Conservation (phyloP, 257 asterid genomes). For the Lycium barbarum region DNA sequence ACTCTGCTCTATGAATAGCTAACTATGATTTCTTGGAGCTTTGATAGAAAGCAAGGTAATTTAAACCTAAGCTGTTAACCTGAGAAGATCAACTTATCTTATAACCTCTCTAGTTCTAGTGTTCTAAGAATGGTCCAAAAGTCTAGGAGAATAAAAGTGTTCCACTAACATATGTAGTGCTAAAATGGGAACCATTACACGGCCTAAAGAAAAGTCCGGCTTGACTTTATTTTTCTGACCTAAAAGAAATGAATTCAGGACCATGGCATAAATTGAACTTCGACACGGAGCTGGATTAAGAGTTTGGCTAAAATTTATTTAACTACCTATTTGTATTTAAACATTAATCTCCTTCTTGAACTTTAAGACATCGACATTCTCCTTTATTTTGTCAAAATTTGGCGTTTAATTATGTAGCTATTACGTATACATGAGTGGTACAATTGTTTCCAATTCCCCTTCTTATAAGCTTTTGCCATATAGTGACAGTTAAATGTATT, state of each 20-base stretch:
- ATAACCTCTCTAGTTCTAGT: slow-evolving; percentile 3
- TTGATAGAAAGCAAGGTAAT: not conserved
- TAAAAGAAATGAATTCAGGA: not conserved
- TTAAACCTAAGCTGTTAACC: not conserved
- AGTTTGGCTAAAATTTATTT: not conserved
- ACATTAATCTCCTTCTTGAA: not conserved
- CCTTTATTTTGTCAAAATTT: not conserved
- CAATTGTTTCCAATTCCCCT: not conserved
- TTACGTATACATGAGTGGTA: not conserved
- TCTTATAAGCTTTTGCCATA: too few species aligned
- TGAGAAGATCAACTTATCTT: not conserved
- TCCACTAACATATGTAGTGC: not conserved
- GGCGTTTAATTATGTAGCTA: not conserved
- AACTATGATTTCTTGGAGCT: too few species aligned
- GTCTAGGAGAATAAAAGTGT: not conserved
- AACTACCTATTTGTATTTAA: not conserved
- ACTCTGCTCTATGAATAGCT: too few species aligned
- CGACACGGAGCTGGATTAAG: not conserved
- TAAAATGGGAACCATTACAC: not conserved
- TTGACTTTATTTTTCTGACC: not conserved
- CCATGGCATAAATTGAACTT: not conserved
- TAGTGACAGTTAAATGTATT: too few species aligned
- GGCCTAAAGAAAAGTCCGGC: not conserved
- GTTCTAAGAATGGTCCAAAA: not conserved
- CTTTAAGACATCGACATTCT: not conserved